A percentile compares a stretch with the other conserved stretches of the same genome.
Conservation (phyloP, 495 filamentous ascomycete genomes). For the Aspergillus panamensis region DNA sequence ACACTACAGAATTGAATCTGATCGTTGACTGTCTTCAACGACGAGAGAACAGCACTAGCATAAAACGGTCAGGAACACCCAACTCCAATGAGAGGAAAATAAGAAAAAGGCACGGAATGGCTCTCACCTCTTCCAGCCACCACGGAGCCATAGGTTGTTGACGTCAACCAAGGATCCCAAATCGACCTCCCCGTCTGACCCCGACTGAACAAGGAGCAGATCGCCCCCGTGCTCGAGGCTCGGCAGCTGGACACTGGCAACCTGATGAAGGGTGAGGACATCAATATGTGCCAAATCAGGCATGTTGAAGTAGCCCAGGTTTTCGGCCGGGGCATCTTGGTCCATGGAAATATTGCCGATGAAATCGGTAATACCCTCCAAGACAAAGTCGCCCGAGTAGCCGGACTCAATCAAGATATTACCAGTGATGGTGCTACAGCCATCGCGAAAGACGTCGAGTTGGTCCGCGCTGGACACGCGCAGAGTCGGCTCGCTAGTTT, state of each 20-base stretch:
- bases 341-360: constrained; percentile 4
- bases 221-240: constrained; percentile 1
- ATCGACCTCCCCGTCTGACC: constrained; percentile 5
- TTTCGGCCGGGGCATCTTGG: background rate
- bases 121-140: constrained; percentile 1
- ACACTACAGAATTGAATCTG: background rate
- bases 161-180: constrained; percentile 2
- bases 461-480: background rate
- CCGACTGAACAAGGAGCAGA: background rate
- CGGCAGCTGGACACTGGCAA: background rate
- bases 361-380: background rate
- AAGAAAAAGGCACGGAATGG: background rate
- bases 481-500: background rate
- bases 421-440: constrained; percentile 7
- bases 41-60: background rate
- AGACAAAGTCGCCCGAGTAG: constrained; percentile 9
- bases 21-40: background rate
- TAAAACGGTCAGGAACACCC: background rate
- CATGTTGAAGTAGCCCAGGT: background rate
- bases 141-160: background rate
- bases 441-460: constrained; percentile 4
- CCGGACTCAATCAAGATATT: constrained; percentile 1
- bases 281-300: background rate
- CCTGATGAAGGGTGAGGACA: background rate
- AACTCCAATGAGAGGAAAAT: background rate